phyloP scores from a whole-genome alignment of 352 stramenopile genomes.

The Blastocystis sp. region DNA sequence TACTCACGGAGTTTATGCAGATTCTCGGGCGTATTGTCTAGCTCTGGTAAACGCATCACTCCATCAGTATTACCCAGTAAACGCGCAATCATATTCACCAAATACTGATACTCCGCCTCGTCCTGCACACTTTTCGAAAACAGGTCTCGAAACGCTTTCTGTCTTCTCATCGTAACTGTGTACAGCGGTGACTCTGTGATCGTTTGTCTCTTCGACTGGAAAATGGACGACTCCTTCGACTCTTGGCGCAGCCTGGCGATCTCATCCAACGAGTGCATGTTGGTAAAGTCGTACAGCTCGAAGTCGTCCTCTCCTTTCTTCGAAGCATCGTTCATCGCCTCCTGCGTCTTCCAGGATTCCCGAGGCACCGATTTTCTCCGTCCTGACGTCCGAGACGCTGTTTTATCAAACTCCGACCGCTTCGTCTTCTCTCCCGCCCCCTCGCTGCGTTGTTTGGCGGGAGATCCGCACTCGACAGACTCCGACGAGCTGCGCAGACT shows the following conservation, averaged over 20 bases:
- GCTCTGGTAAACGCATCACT: not conserved
- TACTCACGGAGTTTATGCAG: conserved; percentile 6
- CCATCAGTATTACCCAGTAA: not conserved
- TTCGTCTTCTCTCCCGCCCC: not conserved
- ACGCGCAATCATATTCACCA: not conserved
- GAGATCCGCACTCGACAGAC: not conserved
- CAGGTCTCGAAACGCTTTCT: not conserved
- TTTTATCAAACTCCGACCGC: not conserved
- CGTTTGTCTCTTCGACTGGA: not conserved
- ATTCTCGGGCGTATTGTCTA: conserved; percentile 36
- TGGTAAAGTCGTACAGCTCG: not conserved
- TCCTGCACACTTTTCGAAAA: not conserved
- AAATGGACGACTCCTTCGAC: not conserved
- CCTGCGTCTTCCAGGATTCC: not conserved
- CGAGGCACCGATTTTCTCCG: not conserved
- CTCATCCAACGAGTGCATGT: conserved; percentile 7
- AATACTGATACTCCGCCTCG: not conserved
- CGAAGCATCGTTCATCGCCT: not conserved
- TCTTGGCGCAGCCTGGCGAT: not conserved
- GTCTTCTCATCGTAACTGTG: not conserved
- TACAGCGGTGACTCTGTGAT: not conserved
- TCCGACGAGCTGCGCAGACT: not conserved
- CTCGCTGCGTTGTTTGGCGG: not conserved
- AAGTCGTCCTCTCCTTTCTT: conserved; percentile 28
- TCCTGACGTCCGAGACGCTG: no score